These are phyloP conservation scores for Cylindrodendrum hubeiense DNA, from an alignment of 2,329 filamentous ascomycete genomes.

Conservation along the genomic window DNA sequence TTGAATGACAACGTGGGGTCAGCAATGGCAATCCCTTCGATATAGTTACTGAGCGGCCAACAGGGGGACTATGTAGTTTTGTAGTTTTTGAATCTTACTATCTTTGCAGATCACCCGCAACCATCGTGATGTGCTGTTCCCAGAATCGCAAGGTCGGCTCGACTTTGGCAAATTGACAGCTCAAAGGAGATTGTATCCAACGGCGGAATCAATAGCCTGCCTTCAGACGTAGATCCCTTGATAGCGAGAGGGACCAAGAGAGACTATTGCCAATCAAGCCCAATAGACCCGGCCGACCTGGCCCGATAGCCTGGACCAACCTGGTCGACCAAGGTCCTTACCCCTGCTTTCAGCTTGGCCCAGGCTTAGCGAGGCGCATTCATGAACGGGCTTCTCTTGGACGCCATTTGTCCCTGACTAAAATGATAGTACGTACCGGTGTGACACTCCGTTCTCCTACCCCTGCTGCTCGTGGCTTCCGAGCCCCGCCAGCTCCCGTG, in stretches of 20 bases:
- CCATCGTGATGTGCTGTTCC: not conserved
- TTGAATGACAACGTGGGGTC: not conserved
- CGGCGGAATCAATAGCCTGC: not conserved
- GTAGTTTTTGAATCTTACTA: not conserved
- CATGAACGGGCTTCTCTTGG: not conserved
- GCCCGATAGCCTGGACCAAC: not conserved
- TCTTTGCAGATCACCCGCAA: not conserved
- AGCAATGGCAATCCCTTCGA: not conserved
- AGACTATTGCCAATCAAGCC: not conserved
- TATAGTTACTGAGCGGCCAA: not conserved
- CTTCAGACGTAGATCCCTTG: not conserved
- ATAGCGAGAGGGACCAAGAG: not conserved
- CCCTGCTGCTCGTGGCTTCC: not conserved
- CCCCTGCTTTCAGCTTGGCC: conserved; percentile 3
- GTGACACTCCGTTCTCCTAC: not conserved
- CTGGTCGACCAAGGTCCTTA: not conserved
- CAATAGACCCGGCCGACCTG: not conserved
- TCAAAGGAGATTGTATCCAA: not conserved
- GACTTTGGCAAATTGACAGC: not conserved
- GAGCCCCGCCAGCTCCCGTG: not conserved
- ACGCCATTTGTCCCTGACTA: not conserved
- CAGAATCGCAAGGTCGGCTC: not conserved
- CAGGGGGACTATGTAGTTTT: not conserved
- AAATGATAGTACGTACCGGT: not conserved
- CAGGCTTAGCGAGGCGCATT: not conserved